phyloP scores from a whole-genome alignment of 2,329 filamentous ascomycete genomes.

The Fusarium sp. region DNA sequence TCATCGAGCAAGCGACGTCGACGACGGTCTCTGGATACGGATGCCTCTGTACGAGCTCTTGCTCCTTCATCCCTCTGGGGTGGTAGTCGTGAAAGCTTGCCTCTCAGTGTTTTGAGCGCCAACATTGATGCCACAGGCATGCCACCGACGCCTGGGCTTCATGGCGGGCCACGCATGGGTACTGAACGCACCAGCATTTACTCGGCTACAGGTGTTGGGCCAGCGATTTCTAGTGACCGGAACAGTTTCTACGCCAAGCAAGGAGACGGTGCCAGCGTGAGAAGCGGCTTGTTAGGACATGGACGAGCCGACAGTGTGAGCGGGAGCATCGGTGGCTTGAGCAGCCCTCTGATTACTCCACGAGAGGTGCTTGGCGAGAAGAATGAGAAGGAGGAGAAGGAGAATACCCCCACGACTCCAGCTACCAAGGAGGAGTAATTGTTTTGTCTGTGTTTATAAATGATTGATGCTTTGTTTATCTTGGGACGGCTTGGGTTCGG shows the following conservation, averaged over 20 bases:
- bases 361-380: constrained; percentile 57
- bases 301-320: constrained; percentile 84
- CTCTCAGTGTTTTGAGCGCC: constrained; percentile 80
- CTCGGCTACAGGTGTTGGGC: constrained; percentile 76
- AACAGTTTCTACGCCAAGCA: constrained; percentile 82
- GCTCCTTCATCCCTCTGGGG: constrained; percentile 86
- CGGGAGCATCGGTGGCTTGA: constrained; percentile 75
- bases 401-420: constrained; percentile 21
- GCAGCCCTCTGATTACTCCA: constrained; percentile 73
- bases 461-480: constrained; percentile 34
- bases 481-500: constrained; percentile 27
- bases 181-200: constrained; percentile 85
- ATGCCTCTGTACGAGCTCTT: constrained; percentile 86
- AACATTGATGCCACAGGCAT: constrained; percentile 68
- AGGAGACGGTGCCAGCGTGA: constrained; percentile 80
- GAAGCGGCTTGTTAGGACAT: constrained; percentile 83
- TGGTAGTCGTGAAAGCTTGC: constrained; percentile 82
- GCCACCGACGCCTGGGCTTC: constrained; percentile 62
- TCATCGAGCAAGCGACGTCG: constrained; percentile 84
- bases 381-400: constrained; percentile 46
- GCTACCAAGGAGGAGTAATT: constrained; percentile 35
- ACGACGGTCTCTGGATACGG: constrained; percentile 84
- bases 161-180: constrained; percentile 58
- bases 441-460: constrained; percentile 24
- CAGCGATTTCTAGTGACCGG: constrained; percentile 77